Evolutionary conservation across 805 yeast species (phyloP).

Genomic region (Maudiozyma barnettii): DNA sequence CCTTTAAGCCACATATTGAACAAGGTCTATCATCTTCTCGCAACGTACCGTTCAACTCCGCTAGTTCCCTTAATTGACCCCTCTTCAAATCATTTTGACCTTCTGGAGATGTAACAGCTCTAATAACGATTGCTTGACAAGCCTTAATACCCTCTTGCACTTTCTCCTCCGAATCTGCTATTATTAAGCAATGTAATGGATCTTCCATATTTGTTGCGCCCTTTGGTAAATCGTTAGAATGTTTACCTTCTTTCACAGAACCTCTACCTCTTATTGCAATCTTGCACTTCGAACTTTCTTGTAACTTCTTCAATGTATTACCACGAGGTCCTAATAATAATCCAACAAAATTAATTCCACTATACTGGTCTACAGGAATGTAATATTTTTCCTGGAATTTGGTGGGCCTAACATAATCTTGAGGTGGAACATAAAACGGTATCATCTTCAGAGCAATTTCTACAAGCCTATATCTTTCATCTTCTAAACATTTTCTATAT

Average conservation of each 20-base stretch:
- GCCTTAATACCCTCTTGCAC: conserved; percentile 65
- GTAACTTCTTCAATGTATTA: conserved; percentile 70
- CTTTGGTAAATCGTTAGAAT: conserved; percentile 37
- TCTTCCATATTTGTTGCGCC: conserved; percentile 57
- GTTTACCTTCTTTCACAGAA: conserved; percentile 86
- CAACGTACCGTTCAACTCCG: conserved; percentile 87
- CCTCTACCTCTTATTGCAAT: conserved; percentile 93
- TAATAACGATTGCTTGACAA: conserved; percentile 66
- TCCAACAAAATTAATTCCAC: conserved; percentile 90
- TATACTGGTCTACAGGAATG: conserved; percentile 78
- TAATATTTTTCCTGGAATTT: conserved; percentile 72
- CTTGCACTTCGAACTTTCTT: conserved; percentile 77
- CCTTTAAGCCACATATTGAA: conserved; percentile 53
- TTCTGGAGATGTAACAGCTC: conserved; percentile 81
- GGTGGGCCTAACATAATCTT: conserved; percentile 61
- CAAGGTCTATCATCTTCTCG: conserved; percentile 69
- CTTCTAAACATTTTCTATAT: conserved; percentile 51
- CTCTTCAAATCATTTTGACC: conserved; percentile 89
- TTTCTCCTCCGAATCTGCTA: conserved; percentile 72
- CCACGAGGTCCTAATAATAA: conserved; percentile 92
- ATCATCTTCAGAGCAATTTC: conserved; percentile 61
- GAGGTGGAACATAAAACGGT: conserved; percentile 74
- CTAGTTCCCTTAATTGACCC: conserved; percentile 84
- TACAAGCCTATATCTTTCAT: conserved; percentile 73
- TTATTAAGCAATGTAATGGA: conserved; percentile 79